A percentile compares a stretch with the other conserved stretches of the same genome.
These are phyloP conservation scores for Zygoascus flipseniorum DNA, from an alignment of 805 yeast genomes.

Conservation along the genomic window DNA sequence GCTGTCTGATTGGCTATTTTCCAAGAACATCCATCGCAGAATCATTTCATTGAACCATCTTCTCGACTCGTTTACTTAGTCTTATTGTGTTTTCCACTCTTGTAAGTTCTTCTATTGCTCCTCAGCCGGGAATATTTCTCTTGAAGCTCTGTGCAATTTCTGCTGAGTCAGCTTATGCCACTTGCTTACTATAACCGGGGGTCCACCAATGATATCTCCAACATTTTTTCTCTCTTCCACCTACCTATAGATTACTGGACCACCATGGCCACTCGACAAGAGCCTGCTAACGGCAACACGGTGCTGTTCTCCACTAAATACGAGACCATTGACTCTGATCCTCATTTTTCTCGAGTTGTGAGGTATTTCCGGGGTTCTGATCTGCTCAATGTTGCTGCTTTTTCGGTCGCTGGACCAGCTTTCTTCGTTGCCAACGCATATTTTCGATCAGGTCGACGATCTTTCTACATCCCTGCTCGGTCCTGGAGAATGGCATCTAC, in stretches of 20 bases:
- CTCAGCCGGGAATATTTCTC: no score
- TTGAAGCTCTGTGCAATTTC: no score
- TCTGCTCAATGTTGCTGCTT: constrained; percentile 41
- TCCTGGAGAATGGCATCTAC: constrained; percentile 52
- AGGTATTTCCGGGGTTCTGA: constrained; percentile 65
- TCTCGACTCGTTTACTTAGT: no score
- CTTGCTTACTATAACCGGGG: not conserved
- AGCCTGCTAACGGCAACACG: constrained; percentile 9
- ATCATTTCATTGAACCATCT: no score
- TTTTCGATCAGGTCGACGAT: constrained; percentile 1
- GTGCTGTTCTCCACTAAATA: constrained; percentile 15
- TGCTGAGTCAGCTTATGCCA: not conserved
- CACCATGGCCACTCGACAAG: not conserved
- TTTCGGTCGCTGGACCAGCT: constrained; percentile 39
- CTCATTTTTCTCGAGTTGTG: constrained; percentile 64
- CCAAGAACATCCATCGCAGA: no score
- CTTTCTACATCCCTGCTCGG: constrained; percentile 42
- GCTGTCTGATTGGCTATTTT: no score
- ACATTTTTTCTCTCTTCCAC: not conserved
- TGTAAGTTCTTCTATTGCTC: no score
- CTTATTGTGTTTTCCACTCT: no score
- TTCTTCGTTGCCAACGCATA: constrained; percentile 1
- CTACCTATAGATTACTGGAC: not conserved
- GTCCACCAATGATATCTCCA: not conserved
- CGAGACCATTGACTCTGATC: constrained; percentile 67